Evolutionary conservation across 2,329 filamentous ascomycete species (phyloP).

Genomic region (Pestalotiopsis sp.): DNA sequence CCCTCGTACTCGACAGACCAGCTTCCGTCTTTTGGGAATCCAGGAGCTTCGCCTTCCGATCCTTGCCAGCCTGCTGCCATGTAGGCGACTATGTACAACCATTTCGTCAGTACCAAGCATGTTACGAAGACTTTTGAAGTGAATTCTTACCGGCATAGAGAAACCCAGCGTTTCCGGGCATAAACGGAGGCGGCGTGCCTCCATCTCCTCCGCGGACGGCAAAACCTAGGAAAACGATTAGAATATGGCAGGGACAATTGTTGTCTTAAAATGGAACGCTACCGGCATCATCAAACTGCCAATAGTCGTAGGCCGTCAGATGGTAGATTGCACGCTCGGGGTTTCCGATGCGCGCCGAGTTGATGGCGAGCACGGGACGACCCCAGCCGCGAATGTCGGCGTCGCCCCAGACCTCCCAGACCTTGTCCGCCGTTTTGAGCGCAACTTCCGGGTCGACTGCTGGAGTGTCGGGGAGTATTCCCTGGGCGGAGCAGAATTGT

Average conservation of each 20-base stretch:
- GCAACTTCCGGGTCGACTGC: slow-evolving; percentile 39
- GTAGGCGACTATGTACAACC: slow-evolving; percentile 32
- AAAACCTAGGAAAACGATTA: slow-evolving; percentile 16
- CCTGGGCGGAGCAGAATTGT: slow-evolving; percentile 32
- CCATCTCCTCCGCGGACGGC: slow-evolving; percentile 32
- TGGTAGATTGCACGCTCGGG: slow-evolving; percentile 42
- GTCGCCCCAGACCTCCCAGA: slow-evolving; percentile 44
- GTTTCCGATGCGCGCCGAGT: slow-evolving; percentile 43
- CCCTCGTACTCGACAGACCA: slow-evolving; percentile 39
- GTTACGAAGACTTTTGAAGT: background rate
- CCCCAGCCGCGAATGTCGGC: slow-evolving; percentile 48
- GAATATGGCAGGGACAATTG: background rate
- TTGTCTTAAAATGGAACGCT: background rate
- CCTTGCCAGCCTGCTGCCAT: slow-evolving; percentile 36
- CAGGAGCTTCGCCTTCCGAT: slow-evolving; percentile 31
- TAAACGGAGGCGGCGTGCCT: slow-evolving; percentile 34
- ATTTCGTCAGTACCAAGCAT: background rate
- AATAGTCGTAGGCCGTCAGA: slow-evolving; percentile 43
- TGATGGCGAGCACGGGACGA: slow-evolving; percentile 48
- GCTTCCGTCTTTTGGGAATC: slow-evolving; percentile 36
- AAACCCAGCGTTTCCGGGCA: slow-evolving; percentile 40
- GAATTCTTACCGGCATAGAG: slow-evolving; percentile 31
- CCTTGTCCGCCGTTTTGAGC: slow-evolving; percentile 38
- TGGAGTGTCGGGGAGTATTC: slow-evolving; percentile 42
- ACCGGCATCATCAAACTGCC: slow-evolving; percentile 43